Percentiles rank a stretch among this genome's conserved stretches.
phyloP scores from a whole-genome alignment of 108 stramenopile species.

The Conticribra weissflogii region DNA sequence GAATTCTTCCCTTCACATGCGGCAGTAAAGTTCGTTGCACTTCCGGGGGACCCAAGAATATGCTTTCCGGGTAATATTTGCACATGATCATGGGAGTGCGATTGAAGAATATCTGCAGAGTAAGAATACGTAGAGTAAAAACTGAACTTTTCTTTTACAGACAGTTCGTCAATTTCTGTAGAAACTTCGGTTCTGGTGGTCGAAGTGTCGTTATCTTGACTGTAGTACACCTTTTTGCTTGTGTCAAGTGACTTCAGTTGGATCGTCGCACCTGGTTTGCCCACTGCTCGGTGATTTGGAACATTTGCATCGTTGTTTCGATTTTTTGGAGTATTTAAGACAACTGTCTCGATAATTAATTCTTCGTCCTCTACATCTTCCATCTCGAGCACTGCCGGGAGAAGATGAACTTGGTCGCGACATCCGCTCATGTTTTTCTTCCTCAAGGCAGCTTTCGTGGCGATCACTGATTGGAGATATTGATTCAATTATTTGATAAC shows the following conservation, averaged over 20 bases:
- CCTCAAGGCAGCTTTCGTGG: no score
- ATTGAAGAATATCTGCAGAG: not conserved
- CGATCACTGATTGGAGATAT: no score
- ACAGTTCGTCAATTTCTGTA: conserved; percentile 19
- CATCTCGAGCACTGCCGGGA: not conserved
- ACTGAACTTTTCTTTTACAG: conserved; percentile 20
- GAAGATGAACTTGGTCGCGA: not conserved
- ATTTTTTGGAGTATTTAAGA: not conserved
- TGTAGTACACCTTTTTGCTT: not conserved
- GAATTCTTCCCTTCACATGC: not conserved
- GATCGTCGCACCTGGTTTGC: not conserved
- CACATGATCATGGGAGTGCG: conserved; percentile 7
- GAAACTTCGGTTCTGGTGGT: conserved; percentile 22
- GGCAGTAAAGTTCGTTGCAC: conserved; percentile 9
- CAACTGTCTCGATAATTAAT: not conserved
- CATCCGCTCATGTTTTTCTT: not conserved
- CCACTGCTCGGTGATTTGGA: no score
- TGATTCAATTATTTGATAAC: no score
- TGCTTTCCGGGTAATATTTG: no score
- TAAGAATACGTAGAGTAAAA: conserved; percentile 6
- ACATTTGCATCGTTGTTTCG: no score
- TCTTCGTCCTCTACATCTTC: not conserved
- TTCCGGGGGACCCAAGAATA: conserved; percentile 7
- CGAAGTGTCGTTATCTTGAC: conserved; percentile 3
- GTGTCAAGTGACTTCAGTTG: not conserved